Evolutionary conservation across 2,329 filamentous ascomycete genomes (phyloP).

Genomic region (Neonectria faginata): DNA sequence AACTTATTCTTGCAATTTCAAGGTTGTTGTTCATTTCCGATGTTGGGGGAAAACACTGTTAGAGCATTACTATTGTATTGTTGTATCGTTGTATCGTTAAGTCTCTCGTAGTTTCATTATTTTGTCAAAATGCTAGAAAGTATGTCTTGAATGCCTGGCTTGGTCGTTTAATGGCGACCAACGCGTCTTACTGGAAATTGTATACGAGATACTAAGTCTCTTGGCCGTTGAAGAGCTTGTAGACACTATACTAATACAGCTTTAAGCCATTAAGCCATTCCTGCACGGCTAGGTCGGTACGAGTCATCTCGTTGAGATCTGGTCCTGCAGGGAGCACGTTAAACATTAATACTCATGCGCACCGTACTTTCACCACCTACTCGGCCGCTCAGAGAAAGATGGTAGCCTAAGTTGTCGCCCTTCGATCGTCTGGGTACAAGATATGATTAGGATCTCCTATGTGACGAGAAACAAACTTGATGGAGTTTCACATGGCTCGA

Average conservation of each 20-base stretch:
- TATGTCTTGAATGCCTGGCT: not conserved
- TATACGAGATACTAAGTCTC: slow-evolving; percentile 3
- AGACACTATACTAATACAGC: not conserved
- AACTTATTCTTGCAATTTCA: not conserved
- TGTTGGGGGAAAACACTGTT: not conserved
- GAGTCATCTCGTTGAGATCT: not conserved
- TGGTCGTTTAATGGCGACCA: no score
- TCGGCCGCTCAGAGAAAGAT: not conserved
- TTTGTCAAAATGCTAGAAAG: not conserved
- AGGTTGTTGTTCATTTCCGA: not conserved
- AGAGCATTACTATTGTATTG: not conserved
- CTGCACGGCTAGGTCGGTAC: not conserved
- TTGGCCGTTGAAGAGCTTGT: slow-evolving; percentile 17
- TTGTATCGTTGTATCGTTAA: not conserved
- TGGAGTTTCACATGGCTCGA: not conserved
- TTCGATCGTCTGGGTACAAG: no score
- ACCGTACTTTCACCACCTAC: slow-evolving; percentile 6
- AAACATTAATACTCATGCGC: slow-evolving; percentile 1
- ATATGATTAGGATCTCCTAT: not conserved
- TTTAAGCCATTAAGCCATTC: slow-evolving; percentile 12
- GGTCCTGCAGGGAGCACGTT: not conserved
- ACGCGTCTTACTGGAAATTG: slow-evolving; percentile 8
- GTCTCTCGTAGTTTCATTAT: not conserved
- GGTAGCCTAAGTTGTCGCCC: not conserved
- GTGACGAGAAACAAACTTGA: not conserved